These are phyloP conservation scores for Atkinsonella hypoxylon DNA, from an alignment of 2,329 filamentous ascomycete genomes.

Conservation along the genomic window DNA sequence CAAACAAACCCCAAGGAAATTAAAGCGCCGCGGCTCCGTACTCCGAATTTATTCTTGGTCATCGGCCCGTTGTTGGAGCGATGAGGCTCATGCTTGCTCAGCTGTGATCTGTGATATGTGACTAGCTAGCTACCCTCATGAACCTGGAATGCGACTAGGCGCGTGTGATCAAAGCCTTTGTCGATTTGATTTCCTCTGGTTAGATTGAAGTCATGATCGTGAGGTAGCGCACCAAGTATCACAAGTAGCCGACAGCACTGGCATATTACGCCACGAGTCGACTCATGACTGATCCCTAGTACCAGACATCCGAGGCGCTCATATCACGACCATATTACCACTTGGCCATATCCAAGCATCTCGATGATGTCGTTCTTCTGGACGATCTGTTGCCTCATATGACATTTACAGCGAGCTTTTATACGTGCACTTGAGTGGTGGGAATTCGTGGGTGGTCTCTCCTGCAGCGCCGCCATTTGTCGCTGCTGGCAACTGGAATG, in stretches of 20 bases:
- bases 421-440: background rate
- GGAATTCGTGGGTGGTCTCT: background rate
- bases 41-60: background rate
- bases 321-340: background rate
- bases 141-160: background rate
- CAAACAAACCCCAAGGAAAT: background rate
- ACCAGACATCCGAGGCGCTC: background rate
- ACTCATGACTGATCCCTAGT: background rate
- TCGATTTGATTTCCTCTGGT: background rate
- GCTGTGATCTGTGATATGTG: background rate
- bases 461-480: slow-evolving; percentile 6
- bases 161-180: background rate
- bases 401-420: background rate
- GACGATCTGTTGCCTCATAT: background rate
- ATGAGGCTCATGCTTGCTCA: background rate
- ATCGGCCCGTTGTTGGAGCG: background rate
- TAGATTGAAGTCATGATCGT: background rate
- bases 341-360: background rate
- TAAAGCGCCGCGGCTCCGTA: too few relatives aligned
- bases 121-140: background rate
- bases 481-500: slow-evolving; percentile 9
- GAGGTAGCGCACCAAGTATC: background rate
- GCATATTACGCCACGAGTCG: background rate
- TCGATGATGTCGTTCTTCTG: background rate
- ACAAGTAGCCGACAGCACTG: background rate